Evolutionary conservation across 1,284 basidiomycete species (phyloP).

Genomic region (Mycocalia duriaeana): DNA sequence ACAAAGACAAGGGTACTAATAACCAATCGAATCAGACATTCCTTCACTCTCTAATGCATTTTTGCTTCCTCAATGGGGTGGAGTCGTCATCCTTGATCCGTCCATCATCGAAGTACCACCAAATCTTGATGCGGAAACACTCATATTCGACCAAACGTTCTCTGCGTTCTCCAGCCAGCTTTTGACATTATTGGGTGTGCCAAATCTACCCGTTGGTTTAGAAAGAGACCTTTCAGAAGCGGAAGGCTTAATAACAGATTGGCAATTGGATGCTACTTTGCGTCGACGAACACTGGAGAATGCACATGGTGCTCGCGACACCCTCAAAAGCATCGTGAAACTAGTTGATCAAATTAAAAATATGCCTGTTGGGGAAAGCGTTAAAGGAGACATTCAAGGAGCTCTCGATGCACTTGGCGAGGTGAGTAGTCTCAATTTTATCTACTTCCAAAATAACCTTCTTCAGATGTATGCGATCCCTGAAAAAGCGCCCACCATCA

Average conservation of each 20-base stretch:
- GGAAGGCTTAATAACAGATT: slow-evolving; percentile 44
- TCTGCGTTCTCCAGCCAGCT: slow-evolving; percentile 75
- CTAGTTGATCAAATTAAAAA: slow-evolving; percentile 82
- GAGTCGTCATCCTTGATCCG: slow-evolving; percentile 79
- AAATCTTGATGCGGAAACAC: slow-evolving; percentile 32
- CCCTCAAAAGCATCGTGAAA: slow-evolving; percentile 75
- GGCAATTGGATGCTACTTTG: slow-evolving; percentile 78
- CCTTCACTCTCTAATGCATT: slow-evolving; percentile 62
- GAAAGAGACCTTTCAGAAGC: slow-evolving; percentile 14
- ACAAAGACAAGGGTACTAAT: neutral
- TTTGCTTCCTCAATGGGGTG: slow-evolving; percentile 93
- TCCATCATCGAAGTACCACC: slow-evolving; percentile 18
- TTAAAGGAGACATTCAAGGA: slow-evolving; percentile 65
- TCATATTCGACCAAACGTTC: slow-evolving; percentile 56
- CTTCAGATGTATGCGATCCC: slow-evolving; percentile 40
- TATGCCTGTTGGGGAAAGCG: slow-evolving; percentile 82
- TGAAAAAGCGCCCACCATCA: slow-evolving; percentile 38
- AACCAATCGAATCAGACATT: slow-evolving; percentile 9
- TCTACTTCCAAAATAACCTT: slow-evolving; percentile 7
- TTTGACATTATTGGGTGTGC: slow-evolving; percentile 73
- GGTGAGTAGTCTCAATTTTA: slow-evolving; percentile 36
- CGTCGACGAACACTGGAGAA: slow-evolving; percentile 74
- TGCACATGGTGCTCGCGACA: slow-evolving; percentile 61
- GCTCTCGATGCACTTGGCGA: slow-evolving; percentile 68
- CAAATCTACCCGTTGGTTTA: slow-evolving; percentile 49